Base-by-base conservation (phyloP, 164 flowering plant genomes). In the Cinnamomum chago region DNA sequence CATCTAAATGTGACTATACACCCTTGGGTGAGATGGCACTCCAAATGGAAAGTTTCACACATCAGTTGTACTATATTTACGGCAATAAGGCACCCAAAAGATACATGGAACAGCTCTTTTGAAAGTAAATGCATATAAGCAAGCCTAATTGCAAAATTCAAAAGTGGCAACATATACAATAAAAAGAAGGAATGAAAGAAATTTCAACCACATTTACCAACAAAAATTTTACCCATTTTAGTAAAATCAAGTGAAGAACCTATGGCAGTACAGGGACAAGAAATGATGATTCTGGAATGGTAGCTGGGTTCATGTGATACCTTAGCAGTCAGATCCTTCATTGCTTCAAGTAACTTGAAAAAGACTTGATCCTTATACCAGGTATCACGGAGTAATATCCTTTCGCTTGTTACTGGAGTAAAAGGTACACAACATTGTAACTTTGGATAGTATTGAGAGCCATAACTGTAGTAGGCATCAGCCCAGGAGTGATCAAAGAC, bases 401-500 rank as follows among this genome's bases (percentile, higher is more conserved):
- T 84, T 66, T 86, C 94, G 77, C 97, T 95, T 73, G 99, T 88
- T 20, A 93, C 97, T 70, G 99, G 99, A 79, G 97, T 95, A 76
- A 95, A 95, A 73, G 97, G 99, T 25, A 95, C 95, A 85, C 94
- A 90, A 71, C 87, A 89, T 76, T 95, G 97, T 72, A 93, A 80
- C 74, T 95, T 95, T 75, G 97, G 98, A 79, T 95, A 95, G 71
- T 95, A 95, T 78, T 85, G 81, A 73, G 84, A 70, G 33, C 97
- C 99, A 84, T 79, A 89, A 73, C 85, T 85, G 69, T 90, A 88
- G 85, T 91, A 95, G 50, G 95, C 97, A 85, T 91, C 90, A 9
- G 97, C 97, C 99, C 97, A 95, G 25, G 99, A 88, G 83, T 90
- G 88, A 74, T 95, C 99, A 85, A 95, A 95, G 71, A 95, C 97